These are phyloP conservation scores for Vaccinium macrocarpon DNA, from an alignment of 148 eudicot genomes.

Conservation along the genomic window DNA sequence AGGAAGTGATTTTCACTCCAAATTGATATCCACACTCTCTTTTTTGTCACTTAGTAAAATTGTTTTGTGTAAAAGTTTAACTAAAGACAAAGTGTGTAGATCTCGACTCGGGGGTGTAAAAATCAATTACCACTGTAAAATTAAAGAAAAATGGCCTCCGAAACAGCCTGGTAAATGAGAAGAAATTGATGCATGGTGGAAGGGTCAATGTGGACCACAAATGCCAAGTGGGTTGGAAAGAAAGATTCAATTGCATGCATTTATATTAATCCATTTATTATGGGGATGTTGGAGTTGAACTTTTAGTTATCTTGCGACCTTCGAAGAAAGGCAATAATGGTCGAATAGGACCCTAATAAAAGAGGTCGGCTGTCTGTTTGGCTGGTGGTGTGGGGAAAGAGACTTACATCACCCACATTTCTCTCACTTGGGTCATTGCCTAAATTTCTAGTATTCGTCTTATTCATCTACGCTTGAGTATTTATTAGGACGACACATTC, in stretches of 20 bases:
- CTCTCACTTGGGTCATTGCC: neutral
- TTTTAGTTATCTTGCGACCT: neutral
- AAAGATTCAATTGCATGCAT: neutral
- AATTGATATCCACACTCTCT: too few relatives aligned
- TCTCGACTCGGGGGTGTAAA: too few relatives aligned
- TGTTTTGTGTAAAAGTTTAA: too few relatives aligned
- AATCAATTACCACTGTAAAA: too few relatives aligned
- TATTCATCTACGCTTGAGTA: neutral
- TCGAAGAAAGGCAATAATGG: neutral
- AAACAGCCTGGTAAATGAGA: too few relatives aligned
- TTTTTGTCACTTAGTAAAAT: too few relatives aligned
- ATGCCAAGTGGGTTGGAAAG: neutral
- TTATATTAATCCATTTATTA: neutral
- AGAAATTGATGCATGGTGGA: too few relatives aligned
- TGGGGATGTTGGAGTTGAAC: neutral
- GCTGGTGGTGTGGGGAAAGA: neutral
- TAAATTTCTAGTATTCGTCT: neutral
- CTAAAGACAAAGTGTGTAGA: too few relatives aligned
- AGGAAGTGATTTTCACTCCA: too few relatives aligned
- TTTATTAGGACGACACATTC: neutral
- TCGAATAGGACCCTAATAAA: neutral
- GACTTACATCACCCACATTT: neutral
- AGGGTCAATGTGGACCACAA: too few relatives aligned
- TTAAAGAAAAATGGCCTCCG: too few relatives aligned
- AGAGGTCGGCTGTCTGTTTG: slow-evolving; percentile 4